phyloP scores from a whole-genome alignment of 2,329 filamentous ascomycete genomes.

The Penicillium frequentans region DNA sequence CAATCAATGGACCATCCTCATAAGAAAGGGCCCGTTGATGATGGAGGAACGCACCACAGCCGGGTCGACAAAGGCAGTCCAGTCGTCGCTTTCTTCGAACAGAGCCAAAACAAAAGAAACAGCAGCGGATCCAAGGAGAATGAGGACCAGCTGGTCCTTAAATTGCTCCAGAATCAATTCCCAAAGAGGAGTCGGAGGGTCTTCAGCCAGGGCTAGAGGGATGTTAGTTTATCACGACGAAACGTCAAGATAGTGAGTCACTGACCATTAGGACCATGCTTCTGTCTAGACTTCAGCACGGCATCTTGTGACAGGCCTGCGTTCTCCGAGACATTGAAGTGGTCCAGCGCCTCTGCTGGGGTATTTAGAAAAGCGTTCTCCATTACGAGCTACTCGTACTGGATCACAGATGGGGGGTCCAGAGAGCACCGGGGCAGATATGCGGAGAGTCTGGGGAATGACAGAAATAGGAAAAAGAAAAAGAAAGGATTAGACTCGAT shows the following conservation, averaged over 20 bases:
- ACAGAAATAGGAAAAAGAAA: conserved; percentile 7
- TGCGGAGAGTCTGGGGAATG: conserved; percentile 18
- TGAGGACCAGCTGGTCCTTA: conserved; percentile 97
- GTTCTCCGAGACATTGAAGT: conserved; percentile 54
- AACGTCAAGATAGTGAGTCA: conserved; percentile 6
- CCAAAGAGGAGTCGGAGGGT: conserved; percentile 94
- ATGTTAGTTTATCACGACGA: conserved; percentile 14
- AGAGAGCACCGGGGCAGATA: conserved; percentile 7
- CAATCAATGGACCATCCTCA: not conserved
- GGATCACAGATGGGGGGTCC: not conserved
- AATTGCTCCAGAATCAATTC: conserved; percentile 97
- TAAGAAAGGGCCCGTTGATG: not conserved
- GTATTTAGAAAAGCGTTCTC: conserved; percentile 55
- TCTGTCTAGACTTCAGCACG: conserved; percentile 46
- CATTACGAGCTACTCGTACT: conserved; percentile 38
- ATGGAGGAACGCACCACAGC: conserved; percentile 70
- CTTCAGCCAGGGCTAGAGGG: conserved; percentile 69
- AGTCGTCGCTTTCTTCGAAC: conserved; percentile 89
- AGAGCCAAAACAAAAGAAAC: conserved; percentile 92
- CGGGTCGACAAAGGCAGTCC: conserved; percentile 96
- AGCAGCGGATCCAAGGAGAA: conserved; percentile 86
- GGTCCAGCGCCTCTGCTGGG: conserved; percentile 50
- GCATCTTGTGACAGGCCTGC: conserved; percentile 52
- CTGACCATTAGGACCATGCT: conserved; percentile 58
- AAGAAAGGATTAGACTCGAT: conserved; percentile 8